These are phyloP conservation scores for Hanseniaspora nectarophila DNA, from an alignment of 805 yeast species.

Conservation along the genomic window DNA sequence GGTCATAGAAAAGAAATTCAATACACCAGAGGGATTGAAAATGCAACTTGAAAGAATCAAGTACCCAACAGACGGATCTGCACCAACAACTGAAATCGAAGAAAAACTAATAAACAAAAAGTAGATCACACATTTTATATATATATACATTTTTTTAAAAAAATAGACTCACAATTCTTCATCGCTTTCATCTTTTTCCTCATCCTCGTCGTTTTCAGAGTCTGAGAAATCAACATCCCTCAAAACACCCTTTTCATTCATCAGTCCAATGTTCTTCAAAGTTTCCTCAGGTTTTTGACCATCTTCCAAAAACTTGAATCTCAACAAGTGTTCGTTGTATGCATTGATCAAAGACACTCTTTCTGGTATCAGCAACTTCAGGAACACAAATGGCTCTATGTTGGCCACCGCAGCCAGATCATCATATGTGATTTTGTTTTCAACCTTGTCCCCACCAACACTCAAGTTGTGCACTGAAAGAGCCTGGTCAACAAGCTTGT, in stretches of 20 bases:
- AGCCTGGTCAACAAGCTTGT: slow-evolving; percentile 21
- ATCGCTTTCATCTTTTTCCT: slow-evolving; percentile 3
- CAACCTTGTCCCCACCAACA: background rate
- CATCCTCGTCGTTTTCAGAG: background rate
- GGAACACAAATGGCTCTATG: slow-evolving; percentile 20
- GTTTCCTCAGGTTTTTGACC: slow-evolving; percentile 15
- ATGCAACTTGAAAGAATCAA: slow-evolving; percentile 31
- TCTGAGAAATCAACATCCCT: slow-evolving; percentile 7
- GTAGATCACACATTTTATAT: background rate
- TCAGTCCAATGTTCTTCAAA: slow-evolving; percentile 6
- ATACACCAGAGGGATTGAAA: slow-evolving; percentile 20
- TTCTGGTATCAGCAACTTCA: slow-evolving; percentile 22
- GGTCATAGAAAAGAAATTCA: background rate
- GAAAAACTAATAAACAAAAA: slow-evolving; percentile 18
- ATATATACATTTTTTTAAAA: background rate
- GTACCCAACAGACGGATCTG: slow-evolving; percentile 31
- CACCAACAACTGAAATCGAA: slow-evolving; percentile 27
- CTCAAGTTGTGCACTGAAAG: slow-evolving; percentile 19
- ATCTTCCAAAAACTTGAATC: slow-evolving; percentile 21
- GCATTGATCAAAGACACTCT: slow-evolving; percentile 21
- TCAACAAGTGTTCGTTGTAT: slow-evolving; percentile 23
- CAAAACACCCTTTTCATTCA: slow-evolving; percentile 9
- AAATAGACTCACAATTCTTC: background rate
- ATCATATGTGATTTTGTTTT: slow-evolving; percentile 20
- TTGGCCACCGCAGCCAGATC: slow-evolving; percentile 21